Conservation (phyloP, 2,329 filamentous ascomycete species). For the Neospermospora avenae region DNA sequence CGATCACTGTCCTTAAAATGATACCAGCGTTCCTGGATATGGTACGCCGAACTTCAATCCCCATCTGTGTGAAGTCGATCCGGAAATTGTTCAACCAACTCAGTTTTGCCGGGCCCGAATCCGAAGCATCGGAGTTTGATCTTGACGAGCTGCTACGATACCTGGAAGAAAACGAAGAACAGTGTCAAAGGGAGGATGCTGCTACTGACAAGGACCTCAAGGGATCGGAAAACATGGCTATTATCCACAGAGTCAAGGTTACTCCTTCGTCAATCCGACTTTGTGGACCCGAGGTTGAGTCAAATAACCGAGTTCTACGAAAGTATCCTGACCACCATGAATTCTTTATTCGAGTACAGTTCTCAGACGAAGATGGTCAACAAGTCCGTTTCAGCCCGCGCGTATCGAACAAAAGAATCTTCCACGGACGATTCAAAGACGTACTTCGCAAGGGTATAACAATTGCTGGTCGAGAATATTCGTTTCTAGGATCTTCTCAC, state of each 20-base stretch:
- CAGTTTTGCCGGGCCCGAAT: slow-evolving; percentile 51
- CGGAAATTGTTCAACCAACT: slow-evolving; percentile 51
- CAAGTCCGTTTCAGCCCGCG: slow-evolving; percentile 56
- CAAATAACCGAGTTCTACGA: slow-evolving; percentile 68
- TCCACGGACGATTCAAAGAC: slow-evolving; percentile 55
- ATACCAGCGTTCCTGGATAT: slow-evolving; percentile 39
- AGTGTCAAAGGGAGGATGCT: slow-evolving; percentile 30
- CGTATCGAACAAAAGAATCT: slow-evolving; percentile 49
- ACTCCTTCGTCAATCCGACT: slow-evolving; percentile 58
- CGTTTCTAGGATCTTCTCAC: slow-evolving; percentile 75
- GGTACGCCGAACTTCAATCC: slow-evolving; percentile 30
- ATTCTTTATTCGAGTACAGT: slow-evolving; percentile 67
- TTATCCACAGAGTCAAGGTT: slow-evolving; percentile 38
- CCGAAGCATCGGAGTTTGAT: slow-evolving; percentile 42
- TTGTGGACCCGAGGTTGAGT: slow-evolving; percentile 61
- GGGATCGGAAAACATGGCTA: slow-evolving; percentile 23
- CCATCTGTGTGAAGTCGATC: slow-evolving; percentile 52
- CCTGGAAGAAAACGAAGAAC: slow-evolving; percentile 38
- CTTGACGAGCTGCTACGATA: slow-evolving; percentile 39
- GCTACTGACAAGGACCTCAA: slow-evolving; percentile 28
- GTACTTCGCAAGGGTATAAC: slow-evolving; percentile 57
- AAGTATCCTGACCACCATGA: slow-evolving; percentile 57
- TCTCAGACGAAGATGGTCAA: slow-evolving; percentile 70
- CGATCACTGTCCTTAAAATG: slow-evolving; percentile 47
- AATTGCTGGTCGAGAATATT: slow-evolving; percentile 60